Evolutionary conservation across 495 filamentous ascomycete species (phyloP), one percentile per base, ranked within the genome.

Genomic region (Penicillium roqueforti): DNA sequence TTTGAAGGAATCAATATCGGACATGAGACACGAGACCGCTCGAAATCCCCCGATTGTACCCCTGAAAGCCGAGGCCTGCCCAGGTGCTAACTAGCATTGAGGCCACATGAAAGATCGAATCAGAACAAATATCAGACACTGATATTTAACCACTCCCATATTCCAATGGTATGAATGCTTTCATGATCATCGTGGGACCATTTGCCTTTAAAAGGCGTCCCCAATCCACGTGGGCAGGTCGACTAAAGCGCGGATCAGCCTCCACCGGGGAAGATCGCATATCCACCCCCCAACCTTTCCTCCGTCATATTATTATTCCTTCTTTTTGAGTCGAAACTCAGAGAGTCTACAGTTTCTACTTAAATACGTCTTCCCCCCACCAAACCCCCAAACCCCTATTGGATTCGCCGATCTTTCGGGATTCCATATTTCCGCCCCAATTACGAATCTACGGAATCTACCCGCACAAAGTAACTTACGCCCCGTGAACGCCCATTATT

Each of bases 161-260:
- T 28, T 45, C 25, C 7, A 39, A 39, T 43, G 22, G 11, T 16
- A 9, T 16, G 4, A 29, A 45, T 43, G 39, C 42, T 28, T 41
- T 42, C 44, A 42, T 42, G 44, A 49, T 47, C 36, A 46, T 18
- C 52, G 43, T 54, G 38, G 52, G 22, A 54, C 43, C 25, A 26
- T n/a, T 26, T 37, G 34, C 47, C 36, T 50, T 31, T 16, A 34
- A 32, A 44, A 44, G n/a, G 19, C 26, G 40, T n/a, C 40, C 42
- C 42, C 42, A 37, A 40, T 39, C 34, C 22, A 40, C 48, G 9
- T 26, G 26, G 38, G 8, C 28, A 50, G 46, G 37, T 51, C 46
- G 43, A 49, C 48, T 58, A 56, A 41, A 56, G 36, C 41, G 63
- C 55, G 55, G 60, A 66, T 66, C 63, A 56, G 58, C 57, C 55